phyloP scores from a whole-genome alignment of 2,329 filamentous ascomycete species.

The Claviceps arundinis region DNA sequence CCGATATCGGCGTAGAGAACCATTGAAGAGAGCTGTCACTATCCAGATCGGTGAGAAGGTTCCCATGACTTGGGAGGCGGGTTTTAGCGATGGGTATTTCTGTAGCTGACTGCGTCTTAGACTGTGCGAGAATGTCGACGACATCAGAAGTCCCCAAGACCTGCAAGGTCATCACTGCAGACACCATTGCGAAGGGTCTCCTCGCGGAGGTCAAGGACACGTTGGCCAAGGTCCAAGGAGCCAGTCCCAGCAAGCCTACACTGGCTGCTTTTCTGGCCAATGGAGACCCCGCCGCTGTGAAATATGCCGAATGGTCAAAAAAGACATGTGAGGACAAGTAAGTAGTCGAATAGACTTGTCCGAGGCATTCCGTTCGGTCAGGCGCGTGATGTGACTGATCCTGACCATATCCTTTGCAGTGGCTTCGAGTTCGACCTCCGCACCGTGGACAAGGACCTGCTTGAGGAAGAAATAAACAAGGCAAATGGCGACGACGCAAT shows the following conservation, averaged over 20 bases:
- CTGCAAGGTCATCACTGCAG: conserved; percentile 89
- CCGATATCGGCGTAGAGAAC: conserved; percentile 1
- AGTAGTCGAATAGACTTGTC: conserved; percentile 24
- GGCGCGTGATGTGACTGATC: conserved; percentile 6
- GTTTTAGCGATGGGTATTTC: too few relatives aligned
- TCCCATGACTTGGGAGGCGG: too few relatives aligned
- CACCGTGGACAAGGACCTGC: conserved; percentile 69
- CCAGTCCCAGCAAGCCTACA: conserved; percentile 45
- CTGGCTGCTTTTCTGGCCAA: conserved; percentile 90
- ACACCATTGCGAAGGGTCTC: conserved; percentile 71
- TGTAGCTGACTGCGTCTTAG: not conserved
- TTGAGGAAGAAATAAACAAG: conserved; percentile 76
- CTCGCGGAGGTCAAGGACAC: conserved; percentile 66
- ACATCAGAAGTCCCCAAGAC: conserved; percentile 40
- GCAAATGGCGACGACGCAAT: conserved; percentile 69
- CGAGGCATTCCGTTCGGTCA: not conserved
- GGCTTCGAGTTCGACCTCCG: conserved; percentile 84
- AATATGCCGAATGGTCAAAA: conserved; percentile 95
- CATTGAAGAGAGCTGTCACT: not conserved
- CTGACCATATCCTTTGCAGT: conserved; percentile 28
- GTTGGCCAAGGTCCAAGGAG: conserved; percentile 54
- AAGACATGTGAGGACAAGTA: conserved; percentile 96
- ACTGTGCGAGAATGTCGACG: conserved; percentile 12
- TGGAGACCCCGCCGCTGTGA: conserved; percentile 74
- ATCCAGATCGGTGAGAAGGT: not conserved